Evolutionary conservation across 306 rosid genomes (phyloP).

Genomic region (Macrotyloma uniflorum): DNA sequence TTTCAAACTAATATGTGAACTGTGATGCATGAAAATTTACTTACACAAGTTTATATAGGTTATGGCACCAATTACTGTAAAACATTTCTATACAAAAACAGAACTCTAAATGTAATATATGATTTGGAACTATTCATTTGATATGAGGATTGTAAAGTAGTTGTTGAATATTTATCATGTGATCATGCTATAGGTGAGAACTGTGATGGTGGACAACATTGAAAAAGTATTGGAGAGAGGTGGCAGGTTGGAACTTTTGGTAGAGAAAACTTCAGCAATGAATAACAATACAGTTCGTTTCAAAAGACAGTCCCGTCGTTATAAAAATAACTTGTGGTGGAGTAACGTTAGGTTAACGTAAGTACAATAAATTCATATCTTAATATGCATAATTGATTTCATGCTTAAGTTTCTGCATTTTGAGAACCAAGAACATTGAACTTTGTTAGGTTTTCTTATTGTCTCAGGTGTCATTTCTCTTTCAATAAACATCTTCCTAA

Average conservation of each 20-base stretch:
- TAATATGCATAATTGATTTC: not conserved
- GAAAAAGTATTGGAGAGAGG: slow-evolving; percentile 97
- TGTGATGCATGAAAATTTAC: not conserved
- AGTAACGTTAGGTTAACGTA: slow-evolving; percentile 86
- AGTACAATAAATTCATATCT: slow-evolving; percentile 28
- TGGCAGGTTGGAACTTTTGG: slow-evolving; percentile 80
- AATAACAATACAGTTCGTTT: slow-evolving; percentile 79
- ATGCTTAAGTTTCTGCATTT: not conserved
- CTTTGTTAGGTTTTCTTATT: not conserved
- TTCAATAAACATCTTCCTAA: too few species aligned
- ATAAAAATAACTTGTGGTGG: slow-evolving; percentile 84
- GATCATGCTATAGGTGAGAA: slow-evolving; percentile 60
- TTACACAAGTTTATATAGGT: too few species aligned
- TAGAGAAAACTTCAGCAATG: slow-evolving; percentile 86
- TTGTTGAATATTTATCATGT: not conserved
- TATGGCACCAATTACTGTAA: too few species aligned
- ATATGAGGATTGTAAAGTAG: not conserved
- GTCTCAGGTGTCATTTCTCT: not conserved
- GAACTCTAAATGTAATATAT: too few species aligned
- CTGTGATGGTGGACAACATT: slow-evolving; percentile 91
- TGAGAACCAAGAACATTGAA: too few species aligned
- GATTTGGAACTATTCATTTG: not conserved
- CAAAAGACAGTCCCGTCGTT: slow-evolving; percentile 87
- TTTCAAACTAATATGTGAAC: not conserved
- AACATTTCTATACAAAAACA: too few species aligned